Evolutionary conservation across 805 yeast species (phyloP), one percentile per base, ranked within the genome.

Genomic region (Wickerhamomyces mucosus): DNA sequence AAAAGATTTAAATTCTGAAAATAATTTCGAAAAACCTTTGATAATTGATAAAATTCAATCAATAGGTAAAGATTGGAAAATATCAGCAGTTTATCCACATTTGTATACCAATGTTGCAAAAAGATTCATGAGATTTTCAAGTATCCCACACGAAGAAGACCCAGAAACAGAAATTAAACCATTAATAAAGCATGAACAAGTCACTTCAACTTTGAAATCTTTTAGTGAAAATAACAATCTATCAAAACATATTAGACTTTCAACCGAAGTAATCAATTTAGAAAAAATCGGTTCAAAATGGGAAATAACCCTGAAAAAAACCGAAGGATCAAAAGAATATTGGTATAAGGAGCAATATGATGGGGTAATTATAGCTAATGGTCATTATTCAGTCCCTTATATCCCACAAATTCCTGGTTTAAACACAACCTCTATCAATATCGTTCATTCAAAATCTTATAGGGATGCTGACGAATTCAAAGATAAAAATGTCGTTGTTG

Each of bases 331-430:
- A 53, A 47, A 26, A 8, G 64, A 50, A 18, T 38, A 41, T 20
- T 68, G 73, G 73, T 67, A 68, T 38, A 49, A 42, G 17, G 69
- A 69, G 38, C 41, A 43, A 16, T 73, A 64, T 40, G 84, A 78
- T 46, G 77, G 67, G 9, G 64, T 78, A 5, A 62, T 72, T 2
- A 50, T 76, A 6, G 75, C 81, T 2, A 55, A 67, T 12, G 86
- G 86, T 4, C 72, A 72, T 38, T 75, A 65, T 46, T 58, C 70
- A 18, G 56, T 67, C 9, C 85, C 86, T 2, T 60, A 50, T 35
- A 50, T 69, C 25, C 85, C 86, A 0, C 51, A 56, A 4, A 55
- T 61, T 28, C 47, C 49, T 6, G 82, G 82, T 0, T 43, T 78
- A 15, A 38, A 42, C 13, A 41, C 46, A 21, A 48, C 52, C 35